phyloP scores from a whole-genome alignment of 768 basidiomycete genomes.

The Dendrothele bispora region DNA sequence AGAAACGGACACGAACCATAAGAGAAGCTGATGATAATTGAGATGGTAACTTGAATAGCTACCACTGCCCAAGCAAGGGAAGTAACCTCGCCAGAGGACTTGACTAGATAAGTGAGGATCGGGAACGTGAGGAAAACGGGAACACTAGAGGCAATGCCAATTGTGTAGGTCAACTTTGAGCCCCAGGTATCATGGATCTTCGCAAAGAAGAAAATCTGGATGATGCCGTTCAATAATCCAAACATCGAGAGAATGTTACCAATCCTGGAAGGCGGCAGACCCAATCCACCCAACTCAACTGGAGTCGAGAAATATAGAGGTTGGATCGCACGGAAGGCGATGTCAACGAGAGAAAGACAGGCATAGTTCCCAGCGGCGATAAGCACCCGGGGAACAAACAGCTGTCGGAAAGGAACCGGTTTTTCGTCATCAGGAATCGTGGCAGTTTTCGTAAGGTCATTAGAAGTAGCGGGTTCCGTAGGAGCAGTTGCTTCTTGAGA shows the following conservation, averaged over 20 bases:
- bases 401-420: slow-evolving; percentile 19
- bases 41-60: slow-evolving; percentile 6
- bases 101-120: slow-evolving; percentile 1
- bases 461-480: background rate
- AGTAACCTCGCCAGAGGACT: slow-evolving; percentile 1
- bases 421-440: slow-evolving; percentile 8
- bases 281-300: slow-evolving; percentile 60
- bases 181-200: slow-evolving; percentile 14
- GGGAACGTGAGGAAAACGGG: slow-evolving; percentile 8
- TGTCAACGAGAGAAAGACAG: slow-evolving; percentile 38
- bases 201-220: slow-evolving; percentile 51
- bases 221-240: slow-evolving; percentile 50
- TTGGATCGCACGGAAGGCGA: slow-evolving; percentile 33
- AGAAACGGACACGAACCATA: slow-evolving; percentile 26
- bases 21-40: slow-evolving; percentile 32
- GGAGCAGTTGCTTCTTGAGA: background rate
- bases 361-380: slow-evolving; percentile 30
- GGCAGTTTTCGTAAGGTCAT: slow-evolving; percentile 5
- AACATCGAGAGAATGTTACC: slow-evolving; percentile 56
- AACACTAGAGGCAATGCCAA: slow-evolving; percentile 13
- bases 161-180: slow-evolving; percentile 12
- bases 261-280: slow-evolving; percentile 60
- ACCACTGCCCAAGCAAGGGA: slow-evolving; percentile 5
- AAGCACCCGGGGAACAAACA: slow-evolving; percentile 30
- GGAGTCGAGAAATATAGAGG: slow-evolving; percentile 59